Base-by-base conservation (phyloP, 2,329 filamentous ascomycete species). In the Colletotrichum sp. region DNA sequence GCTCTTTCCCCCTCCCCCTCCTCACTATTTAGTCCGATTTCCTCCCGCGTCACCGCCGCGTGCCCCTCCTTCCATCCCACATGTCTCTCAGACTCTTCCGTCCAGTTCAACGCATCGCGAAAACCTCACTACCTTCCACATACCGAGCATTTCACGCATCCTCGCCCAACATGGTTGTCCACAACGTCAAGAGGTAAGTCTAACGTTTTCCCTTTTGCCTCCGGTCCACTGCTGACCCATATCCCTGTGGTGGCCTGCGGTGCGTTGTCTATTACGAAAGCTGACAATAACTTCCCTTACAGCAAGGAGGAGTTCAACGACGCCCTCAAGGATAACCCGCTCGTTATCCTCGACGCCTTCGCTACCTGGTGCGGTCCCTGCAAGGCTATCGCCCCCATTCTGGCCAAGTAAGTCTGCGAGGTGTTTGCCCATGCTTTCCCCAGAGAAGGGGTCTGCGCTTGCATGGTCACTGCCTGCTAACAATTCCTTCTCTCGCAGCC, bases 331-430 rank as follows among this genome's bases (percentile, higher is more conserved):
- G 81, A 87, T 1, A 1, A 58, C 24, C 6, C 6, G 26, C 24
- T 34, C 32, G 6, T 34, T 7, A 34, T 34, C 76, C 88, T 98
- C 81, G 96, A 98, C 88, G 96, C 92, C 88, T 96, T 94, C 85
- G 96, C 96, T 72, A 92, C 89, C 77, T 98, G 96, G 96, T 98
- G 96, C 89, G 96, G 95, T 76, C 96, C 96, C 76, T 98, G 96
- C 94, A 98, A 96, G 89, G 90, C 93, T 81, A 97, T 98, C 81
- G 92, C 95, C 21, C 96, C 96, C 75, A 85, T 92, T 77, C 88
- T 98, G 73, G 90, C 89, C 80, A 89, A 93, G 90, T 93, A 86
- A 83, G 91, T 26, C 26, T 28, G 28, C 28, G 7, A 28, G 28
- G 28, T 28, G 28, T 28, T 28, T 28, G 28, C 28, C 28, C 28